These are phyloP conservation scores for Colletotrichum cuscutae DNA, from an alignment of 2,329 filamentous ascomycete genomes.

Conservation along the genomic window DNA sequence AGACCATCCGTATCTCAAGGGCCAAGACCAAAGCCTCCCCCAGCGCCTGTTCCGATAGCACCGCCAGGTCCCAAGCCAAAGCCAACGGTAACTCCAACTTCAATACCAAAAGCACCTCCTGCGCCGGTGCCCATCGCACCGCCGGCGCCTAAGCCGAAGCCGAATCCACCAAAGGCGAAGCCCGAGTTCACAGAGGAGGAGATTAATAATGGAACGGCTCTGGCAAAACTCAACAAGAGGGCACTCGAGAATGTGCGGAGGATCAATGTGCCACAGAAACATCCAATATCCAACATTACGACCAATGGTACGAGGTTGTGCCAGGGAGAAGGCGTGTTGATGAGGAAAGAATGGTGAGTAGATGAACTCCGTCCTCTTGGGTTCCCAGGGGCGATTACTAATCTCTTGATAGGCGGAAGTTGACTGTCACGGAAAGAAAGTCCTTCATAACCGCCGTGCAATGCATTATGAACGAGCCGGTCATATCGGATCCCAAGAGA, in stretches of 20 bases:
- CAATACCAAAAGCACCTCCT: not conserved
- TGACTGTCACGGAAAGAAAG: slow-evolving; percentile 37
- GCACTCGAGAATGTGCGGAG: slow-evolving; percentile 6
- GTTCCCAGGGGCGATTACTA: not conserved
- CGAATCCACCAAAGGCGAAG: not conserved
- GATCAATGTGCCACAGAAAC: slow-evolving; percentile 1
- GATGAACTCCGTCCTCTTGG: not conserved
- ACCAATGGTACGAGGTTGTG: not conserved
- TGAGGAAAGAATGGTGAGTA: slow-evolving; percentile 26
- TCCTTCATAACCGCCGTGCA: slow-evolving; percentile 41
- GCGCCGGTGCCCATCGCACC: not conserved
- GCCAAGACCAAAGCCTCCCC: not conserved
- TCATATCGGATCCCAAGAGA: slow-evolving; percentile 7
- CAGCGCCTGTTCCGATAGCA: not conserved
- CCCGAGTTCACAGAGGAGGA: slow-evolving; percentile 8
- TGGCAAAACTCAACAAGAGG: not conserved
- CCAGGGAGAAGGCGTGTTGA: not conserved
- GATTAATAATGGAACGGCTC: slow-evolving; percentile 19
- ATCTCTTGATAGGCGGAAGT: slow-evolving; percentile 32
- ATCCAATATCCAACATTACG: not conserved
- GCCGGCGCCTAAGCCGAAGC: not conserved
- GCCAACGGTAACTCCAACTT: not conserved
- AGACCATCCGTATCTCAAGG: not conserved
- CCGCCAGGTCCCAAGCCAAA: not conserved
- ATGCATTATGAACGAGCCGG: slow-evolving; percentile 40